Percentiles rank a stretch among this genome's conserved stretches.
Conservation (phyloP, 176 grass and related monocot genomes). For the maize (Zea mays) region DNA sequence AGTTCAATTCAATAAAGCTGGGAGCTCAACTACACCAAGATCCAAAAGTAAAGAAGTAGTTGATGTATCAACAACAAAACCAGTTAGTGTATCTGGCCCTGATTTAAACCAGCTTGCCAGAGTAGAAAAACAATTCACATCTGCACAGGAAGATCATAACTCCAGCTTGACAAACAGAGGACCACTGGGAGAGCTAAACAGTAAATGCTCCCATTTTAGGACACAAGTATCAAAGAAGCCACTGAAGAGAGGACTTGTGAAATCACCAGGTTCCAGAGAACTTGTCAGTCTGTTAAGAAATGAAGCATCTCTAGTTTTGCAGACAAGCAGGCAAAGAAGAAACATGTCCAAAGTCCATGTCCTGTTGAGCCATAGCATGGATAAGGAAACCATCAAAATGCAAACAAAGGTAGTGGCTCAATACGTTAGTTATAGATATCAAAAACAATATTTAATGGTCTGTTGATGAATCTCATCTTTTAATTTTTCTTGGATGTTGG, state of each 20-base stretch:
- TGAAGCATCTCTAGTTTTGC: slow-evolving; percentile 49
- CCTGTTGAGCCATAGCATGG: slow-evolving; percentile 87
- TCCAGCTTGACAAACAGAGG: slow-evolving; percentile 32
- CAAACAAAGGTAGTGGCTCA: slow-evolving; percentile 71
- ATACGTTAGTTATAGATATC: slow-evolving; percentile 26
- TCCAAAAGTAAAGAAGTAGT: slow-evolving; percentile 39
- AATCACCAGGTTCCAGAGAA: slow-evolving; percentile 48
- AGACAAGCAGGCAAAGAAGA: slow-evolving; percentile 48
- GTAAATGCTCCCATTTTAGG: slow-evolving; percentile 31
- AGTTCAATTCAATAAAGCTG: slow-evolving; percentile 42
- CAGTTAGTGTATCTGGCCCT: slow-evolving; percentile 33
- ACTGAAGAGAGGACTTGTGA: slow-evolving; percentile 39
- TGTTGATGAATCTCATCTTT: slow-evolving; percentile 27
- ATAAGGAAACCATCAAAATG: slow-evolving; percentile 57
- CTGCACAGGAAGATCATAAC: slow-evolving; percentile 33
- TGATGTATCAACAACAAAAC: slow-evolving; percentile 31
- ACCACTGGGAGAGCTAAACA: slow-evolving; percentile 42
- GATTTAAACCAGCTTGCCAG: slow-evolving; percentile 28
- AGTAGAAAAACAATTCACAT: slow-evolving; percentile 26
- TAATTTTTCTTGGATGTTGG: slow-evolving; percentile 14
- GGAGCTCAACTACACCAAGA: slow-evolving; percentile 21
- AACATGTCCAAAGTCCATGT: slow-evolving; percentile 54
- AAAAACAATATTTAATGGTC: slow-evolving; percentile 6
- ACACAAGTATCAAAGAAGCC: slow-evolving; percentile 32
- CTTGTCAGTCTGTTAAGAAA: slow-evolving; percentile 46